Conservation (phyloP, 495 filamentous ascomycete genomes). For the Penicillium nucicola region DNA sequence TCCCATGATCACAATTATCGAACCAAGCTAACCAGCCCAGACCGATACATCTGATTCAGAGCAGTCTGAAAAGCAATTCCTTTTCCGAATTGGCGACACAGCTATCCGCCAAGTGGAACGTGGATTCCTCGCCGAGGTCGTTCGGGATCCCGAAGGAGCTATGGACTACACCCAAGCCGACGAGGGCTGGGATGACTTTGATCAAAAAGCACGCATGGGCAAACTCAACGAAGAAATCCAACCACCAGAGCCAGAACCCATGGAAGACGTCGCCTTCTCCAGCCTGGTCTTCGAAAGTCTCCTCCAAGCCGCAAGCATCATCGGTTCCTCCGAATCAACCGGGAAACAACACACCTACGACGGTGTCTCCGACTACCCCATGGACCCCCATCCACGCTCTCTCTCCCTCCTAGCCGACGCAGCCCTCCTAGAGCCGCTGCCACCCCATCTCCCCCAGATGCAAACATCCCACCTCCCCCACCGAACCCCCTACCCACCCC, state of each 20-base stretch:
- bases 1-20: background rate
- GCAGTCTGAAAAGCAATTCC: slow-evolving; percentile 24
- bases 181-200: slow-evolving; percentile 42
- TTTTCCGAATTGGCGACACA: slow-evolving; percentile 24
- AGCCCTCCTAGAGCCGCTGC: slow-evolving; percentile 24
- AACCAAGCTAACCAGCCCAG: slow-evolving; percentile 18
- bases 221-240: slow-evolving; percentile 11
- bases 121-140: slow-evolving; percentile 35
- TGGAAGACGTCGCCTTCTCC: background rate
- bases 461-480: background rate
- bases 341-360: slow-evolving; percentile 1
- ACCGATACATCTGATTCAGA: slow-evolving; percentile 41
- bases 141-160: slow-evolving; percentile 35
- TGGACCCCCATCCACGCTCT: slow-evolving; percentile 14
- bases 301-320: slow-evolving; percentile 9
- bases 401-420: slow-evolving; percentile 35
- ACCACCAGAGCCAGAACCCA: background rate
- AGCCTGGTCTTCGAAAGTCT: slow-evolving; percentile 8
- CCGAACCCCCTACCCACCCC: slow-evolving; percentile 21
- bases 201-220: slow-evolving; percentile 37
- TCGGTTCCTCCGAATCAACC: slow-evolving; percentile 1
- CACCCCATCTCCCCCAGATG: slow-evolving; percentile 25
- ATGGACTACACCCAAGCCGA: slow-evolving; percentile 27
- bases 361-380: background rate
- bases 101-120: slow-evolving; percentile 29